Evolutionary conservation across 306 rosid species (phyloP), one percentile per base, ranked within the genome.

Genomic region (Gastrolobium villosum): DNA sequence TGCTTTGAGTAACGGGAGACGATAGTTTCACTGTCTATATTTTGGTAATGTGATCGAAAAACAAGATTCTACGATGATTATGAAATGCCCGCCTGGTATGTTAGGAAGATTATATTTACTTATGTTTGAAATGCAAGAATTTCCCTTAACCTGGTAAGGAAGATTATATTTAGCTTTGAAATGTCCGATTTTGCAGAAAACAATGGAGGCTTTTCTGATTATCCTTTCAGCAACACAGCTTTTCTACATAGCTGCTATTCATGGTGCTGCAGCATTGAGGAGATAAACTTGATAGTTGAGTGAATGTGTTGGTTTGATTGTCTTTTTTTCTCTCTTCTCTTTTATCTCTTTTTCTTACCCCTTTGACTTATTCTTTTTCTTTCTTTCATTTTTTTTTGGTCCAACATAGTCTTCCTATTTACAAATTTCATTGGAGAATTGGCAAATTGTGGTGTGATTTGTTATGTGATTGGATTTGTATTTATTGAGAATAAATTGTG

Each of bases 181-280:
- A 62, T 75, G 30, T 68, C 10, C 49, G 52, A 50, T 54, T 52
- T 71, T 86, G 88, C 84, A 96, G 98, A 85, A 83, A 89, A 96
- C 98, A 39, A 90, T 96, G 94, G 98, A 96, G 77, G 96, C 96
- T 15, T 96, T 96, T 88, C 74, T 91, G 64, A 96, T 96, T 57
- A 96, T 96, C 84, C 96, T 96, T 48, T 84, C 99, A 14, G 98
- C 65, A 31, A 91, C 99, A 40, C 99, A 96, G 85, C 89, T 93
- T 63, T 62, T 90, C 61, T 96, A 96, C 78, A 83, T 96, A 14
- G 92, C 83, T 41, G 98, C 86, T 82, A 90, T 93, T 76, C 91
- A 93, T 69, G 80, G 85, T 28, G 90, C 75, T 49, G 79, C 70
- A 1, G 20, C 74, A 7, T 3, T n/a, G 4, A 84, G 85, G 77